phyloP scores from a whole-genome alignment of 2,329 filamentous ascomycete genomes.

The Pleoardoris graminearum region DNA sequence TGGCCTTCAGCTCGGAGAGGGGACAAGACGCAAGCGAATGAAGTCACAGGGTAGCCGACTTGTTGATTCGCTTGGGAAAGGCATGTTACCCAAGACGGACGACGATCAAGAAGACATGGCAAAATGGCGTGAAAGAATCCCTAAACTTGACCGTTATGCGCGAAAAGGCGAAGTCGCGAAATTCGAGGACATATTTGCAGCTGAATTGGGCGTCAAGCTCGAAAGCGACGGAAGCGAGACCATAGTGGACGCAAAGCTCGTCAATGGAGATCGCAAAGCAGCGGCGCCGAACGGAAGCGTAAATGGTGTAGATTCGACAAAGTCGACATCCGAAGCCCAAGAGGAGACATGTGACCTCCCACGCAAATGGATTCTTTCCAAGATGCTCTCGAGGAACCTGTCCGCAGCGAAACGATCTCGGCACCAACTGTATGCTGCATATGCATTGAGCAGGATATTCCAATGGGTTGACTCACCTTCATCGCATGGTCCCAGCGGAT shows the following conservation, averaged over 20 bases:
- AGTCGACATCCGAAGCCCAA: conserved; percentile 23
- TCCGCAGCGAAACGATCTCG: conserved; percentile 55
- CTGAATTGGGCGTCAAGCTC: conserved; percentile 43
- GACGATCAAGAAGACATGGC: conserved; percentile 16
- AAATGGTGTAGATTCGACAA: conserved; percentile 16
- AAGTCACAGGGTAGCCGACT: conserved; percentile 58
- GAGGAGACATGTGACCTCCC: conserved; percentile 25
- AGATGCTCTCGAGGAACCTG: conserved; percentile 33
- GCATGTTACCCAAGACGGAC: conserved; percentile 42
- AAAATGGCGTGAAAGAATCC: conserved; percentile 35
- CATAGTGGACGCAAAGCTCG: background rate
- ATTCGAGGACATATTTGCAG: conserved; percentile 49
- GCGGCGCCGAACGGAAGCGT: conserved; percentile 26
- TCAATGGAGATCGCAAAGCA: conserved; percentile 9
- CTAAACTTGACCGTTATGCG: conserved; percentile 44
- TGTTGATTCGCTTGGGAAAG: conserved; percentile 74
- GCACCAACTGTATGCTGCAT: conserved; percentile 68
- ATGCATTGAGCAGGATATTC: conserved; percentile 56
- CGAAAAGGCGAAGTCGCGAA: conserved; percentile 41
- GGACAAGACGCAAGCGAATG: conserved; percentile 41
- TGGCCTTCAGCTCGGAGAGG: conserved; percentile 60
- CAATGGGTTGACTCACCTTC: conserved; percentile 24
- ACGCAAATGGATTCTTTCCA: conserved; percentile 54
- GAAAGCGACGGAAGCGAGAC: conserved; percentile 15
- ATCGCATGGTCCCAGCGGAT: conserved; percentile 15